Evolutionary conservation across 441 rosid genomes (phyloP).

Genomic region (Lepidium campestre): DNA sequence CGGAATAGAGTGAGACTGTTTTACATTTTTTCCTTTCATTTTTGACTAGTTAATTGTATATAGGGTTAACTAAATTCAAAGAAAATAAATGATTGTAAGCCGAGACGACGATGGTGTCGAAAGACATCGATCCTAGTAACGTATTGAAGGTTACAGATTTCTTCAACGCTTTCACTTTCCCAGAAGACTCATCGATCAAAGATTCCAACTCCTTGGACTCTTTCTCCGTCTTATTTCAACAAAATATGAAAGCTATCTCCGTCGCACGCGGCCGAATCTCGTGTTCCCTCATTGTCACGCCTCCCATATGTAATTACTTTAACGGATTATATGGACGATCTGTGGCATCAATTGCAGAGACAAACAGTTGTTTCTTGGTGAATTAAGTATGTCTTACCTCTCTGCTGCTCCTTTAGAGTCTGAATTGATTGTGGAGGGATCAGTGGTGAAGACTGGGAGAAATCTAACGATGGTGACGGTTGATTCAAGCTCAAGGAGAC

Average conservation of each 20-base stretch:
- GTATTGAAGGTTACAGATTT: conserved; percentile 14
- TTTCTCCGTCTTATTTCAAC: conserved; percentile 45
- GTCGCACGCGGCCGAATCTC: conserved; percentile 56
- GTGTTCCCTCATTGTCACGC: conserved; percentile 52
- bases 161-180: conserved; percentile 27
- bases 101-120: conserved; percentile 10
- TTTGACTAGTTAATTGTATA: too few relatives aligned
- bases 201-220: conserved; percentile 32
- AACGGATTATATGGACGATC: conserved; percentile 71
- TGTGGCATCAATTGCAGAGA: conserved; percentile 58
- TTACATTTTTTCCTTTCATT: too few relatives aligned
- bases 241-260: conserved; percentile 33
- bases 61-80: too few relatives aligned
- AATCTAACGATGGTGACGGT: conserved; percentile 51
- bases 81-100: too few relatives aligned
- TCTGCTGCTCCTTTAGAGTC: conserved; percentile 41
- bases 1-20: too few relatives aligned
- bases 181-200: conserved; percentile 24
- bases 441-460: conserved; percentile 65
- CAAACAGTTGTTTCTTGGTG: conserved; percentile 60
- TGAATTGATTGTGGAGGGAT: conserved; percentile 50
- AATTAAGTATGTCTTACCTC: conserved; percentile 65
- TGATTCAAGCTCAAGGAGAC: conserved; percentile 50
- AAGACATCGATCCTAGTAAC: conserved; percentile 22
- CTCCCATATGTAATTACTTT: conserved; percentile 47